These are phyloP conservation scores for Termitomyces bulborhizus DNA, from an alignment of 768 basidiomycete genomes.

Conservation along the genomic window DNA sequence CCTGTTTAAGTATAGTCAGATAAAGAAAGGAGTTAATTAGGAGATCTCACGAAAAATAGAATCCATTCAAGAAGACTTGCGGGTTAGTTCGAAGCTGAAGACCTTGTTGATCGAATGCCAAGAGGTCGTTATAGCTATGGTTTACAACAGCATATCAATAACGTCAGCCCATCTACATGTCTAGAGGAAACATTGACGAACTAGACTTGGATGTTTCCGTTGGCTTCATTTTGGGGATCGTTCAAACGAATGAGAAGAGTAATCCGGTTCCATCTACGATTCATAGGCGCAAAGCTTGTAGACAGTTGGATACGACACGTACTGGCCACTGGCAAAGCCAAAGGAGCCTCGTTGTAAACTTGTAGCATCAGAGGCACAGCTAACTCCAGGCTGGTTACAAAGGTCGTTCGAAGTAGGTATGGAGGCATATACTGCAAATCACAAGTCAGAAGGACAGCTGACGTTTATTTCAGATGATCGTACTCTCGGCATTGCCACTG, in stretches of 20 bases:
- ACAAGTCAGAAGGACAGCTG: not conserved
- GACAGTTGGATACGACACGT: constrained; percentile 23
- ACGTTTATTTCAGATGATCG: constrained; percentile 12
- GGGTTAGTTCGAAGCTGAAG: constrained; percentile 57
- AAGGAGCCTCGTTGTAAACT: constrained; percentile 66
- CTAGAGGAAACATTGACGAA: constrained; percentile 28
- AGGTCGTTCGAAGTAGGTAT: constrained; percentile 58
- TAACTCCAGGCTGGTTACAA: constrained; percentile 47
- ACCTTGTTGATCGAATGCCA: constrained; percentile 50
- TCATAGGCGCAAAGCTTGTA: constrained; percentile 2
- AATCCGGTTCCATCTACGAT: constrained; percentile 60
- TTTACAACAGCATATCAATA: not conserved
- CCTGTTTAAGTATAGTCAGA: constrained; percentile 23
- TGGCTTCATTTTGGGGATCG: constrained; percentile 54
- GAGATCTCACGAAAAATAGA: constrained; percentile 68
- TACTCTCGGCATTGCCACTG: constrained; percentile 63
- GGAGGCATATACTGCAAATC: constrained; percentile 66
- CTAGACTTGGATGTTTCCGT: constrained; percentile 69
- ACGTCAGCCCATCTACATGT: not conserved
- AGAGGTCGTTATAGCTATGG: constrained; percentile 64
- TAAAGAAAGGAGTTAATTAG: not conserved
- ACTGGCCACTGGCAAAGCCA: constrained; percentile 57
- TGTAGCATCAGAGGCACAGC: constrained; percentile 67
- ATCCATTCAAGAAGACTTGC: constrained; percentile 51
- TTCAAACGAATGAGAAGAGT: constrained; percentile 76